Base-by-base conservation (phyloP, 352 stramenopile species). In the Phytophthora agathidicida region DNA sequence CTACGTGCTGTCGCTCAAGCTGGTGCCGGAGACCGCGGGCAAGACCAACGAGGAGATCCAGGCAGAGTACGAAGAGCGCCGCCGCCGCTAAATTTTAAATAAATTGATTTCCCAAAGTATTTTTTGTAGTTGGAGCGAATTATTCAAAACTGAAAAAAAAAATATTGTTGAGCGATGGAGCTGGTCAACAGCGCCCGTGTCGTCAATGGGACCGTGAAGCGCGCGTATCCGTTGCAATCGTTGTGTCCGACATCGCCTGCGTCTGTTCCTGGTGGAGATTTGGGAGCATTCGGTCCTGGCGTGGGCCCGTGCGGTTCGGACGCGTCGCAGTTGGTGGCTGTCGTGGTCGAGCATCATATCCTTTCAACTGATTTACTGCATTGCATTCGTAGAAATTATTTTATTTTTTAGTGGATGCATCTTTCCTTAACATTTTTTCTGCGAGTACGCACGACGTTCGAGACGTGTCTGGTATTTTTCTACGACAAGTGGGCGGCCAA, bases 401-500 rank as follows among this genome's bases (percentile, higher is more conserved):
- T 11, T 28, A 53, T 33, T 17, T 54, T 17, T 11, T 28, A 53
- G 27, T 19, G 42, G 8, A 41, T 49, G 24, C 23, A 48, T 13
- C 50, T 57, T 55, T 65, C 63, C 55, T 77, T 72, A 74, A 71
- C 68, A 47, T 37, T 26, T 47, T 30, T 35, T 58, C n/a, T 58
- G 26, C 1, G 19, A 74, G 11, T 53, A 79, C 59, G 49, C 43
- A 72, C 59, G 60, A 80, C 68, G 16, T 86, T 73, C 42, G 54
- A 83, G 49, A 75, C 69, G 45, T 80, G 60, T 41, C 52, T 80
- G 17, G 77, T 93, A 45, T 93, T 83, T 53, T 73, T 91, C 27
- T 93, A 93, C 59, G 77, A 93, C 49, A 71, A 77, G 24, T 93
- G 84, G 84, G 82, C 81, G 17, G 54, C 67, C 16, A 77, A 72